Conservation (phyloP, 1,284 basidiomycete genomes). For the Amylostereum areolatum region DNA sequence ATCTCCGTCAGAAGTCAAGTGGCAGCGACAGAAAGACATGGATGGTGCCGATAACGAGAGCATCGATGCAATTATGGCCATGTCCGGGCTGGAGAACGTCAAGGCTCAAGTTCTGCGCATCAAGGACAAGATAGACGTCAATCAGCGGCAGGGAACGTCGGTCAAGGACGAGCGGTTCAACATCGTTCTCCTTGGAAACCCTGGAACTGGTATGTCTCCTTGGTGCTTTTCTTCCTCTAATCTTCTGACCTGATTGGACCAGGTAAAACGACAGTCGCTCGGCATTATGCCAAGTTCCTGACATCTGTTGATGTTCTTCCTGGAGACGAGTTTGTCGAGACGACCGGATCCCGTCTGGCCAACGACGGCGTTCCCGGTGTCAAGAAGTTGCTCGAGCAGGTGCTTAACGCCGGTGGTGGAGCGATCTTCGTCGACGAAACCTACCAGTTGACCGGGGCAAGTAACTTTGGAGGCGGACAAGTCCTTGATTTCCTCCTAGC, state of each 20-base stretch:
- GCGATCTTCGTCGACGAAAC: slow-evolving; percentile 65
- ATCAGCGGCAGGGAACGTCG: slow-evolving; percentile 18
- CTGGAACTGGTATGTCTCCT: slow-evolving; percentile 25
- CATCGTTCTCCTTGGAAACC: slow-evolving; percentile 26
- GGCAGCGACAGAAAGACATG: slow-evolving; percentile 23
- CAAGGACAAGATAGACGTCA: slow-evolving; percentile 23
- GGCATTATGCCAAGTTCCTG: slow-evolving; percentile 57
- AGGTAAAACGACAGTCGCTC: slow-evolving; percentile 68
- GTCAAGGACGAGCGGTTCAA: slow-evolving; percentile 25
- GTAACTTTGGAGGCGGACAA: slow-evolving; percentile 41
- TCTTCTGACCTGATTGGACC: not conserved
- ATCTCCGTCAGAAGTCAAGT: slow-evolving; percentile 15
- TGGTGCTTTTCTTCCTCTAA: not conserved
- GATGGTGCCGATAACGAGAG: slow-evolving; percentile 19
- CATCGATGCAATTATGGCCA: slow-evolving; percentile 27
- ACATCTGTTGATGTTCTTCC: slow-evolving; percentile 49
- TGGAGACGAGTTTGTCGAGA: slow-evolving; percentile 49
- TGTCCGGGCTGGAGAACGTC: slow-evolving; percentile 27
- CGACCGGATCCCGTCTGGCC: slow-evolving; percentile 52
- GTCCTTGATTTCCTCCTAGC: slow-evolving; percentile 63
- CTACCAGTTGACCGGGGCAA: slow-evolving; percentile 49
- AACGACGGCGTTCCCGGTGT: slow-evolving; percentile 47
- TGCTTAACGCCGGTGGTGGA: slow-evolving; percentile 50
- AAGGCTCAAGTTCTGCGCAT: slow-evolving; percentile 24
- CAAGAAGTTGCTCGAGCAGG: slow-evolving; percentile 42